Base-by-base conservation (phyloP, 1,139 yeast genomes). In the Zygosaccharomyces pseudobailii region DNA sequence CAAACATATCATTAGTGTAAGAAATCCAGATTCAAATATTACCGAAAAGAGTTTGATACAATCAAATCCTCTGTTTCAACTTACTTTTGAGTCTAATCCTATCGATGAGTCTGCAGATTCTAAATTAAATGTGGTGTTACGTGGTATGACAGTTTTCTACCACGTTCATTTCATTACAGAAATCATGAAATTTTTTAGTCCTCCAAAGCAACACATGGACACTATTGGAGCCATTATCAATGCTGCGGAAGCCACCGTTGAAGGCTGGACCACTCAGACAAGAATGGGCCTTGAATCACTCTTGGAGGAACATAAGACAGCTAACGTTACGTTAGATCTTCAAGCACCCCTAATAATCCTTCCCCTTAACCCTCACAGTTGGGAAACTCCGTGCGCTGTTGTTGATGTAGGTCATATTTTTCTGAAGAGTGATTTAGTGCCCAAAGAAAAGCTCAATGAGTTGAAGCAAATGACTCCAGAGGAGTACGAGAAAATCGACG, bases 361-460 rank as follows among this genome's bases (percentile, higher is more conserved):
- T 34, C 98, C 98, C 0, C 72, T 88, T 20, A 87, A 88, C 61
- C 87, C 95, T 0, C 76, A 80, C 10, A 80, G 79, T 54, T 82
- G 87, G 81, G 75, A 84, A 36, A 82, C 97, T 0, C 95, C 97
- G 0, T 96, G 95, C 51, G 90, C 92, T 4, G 80, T 92, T 10
- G 73, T 94, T 48, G 98, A 94, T 74, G 97, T 97, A 10, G 99
- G 99, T 60, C 97, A 92, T 65, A 84, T 94, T 30, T 83, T 90
- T 58, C 81, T 92, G 6, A 70, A 75, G 2, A 87, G 96, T 64
- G 92, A 89, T 54, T 73, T 90, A 40, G 96, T 84, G 2, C 87
- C 87, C 42, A 79, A 79, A 56, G 76, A 78, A 3, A 80, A 79
- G 43, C 78, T 89, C 34, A 82, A 84, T 45, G 84, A 84, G 52